Base-by-base conservation (phyloP, 2,329 filamentous ascomycete genomes). In the Pestalotiopsis sp. region DNA sequence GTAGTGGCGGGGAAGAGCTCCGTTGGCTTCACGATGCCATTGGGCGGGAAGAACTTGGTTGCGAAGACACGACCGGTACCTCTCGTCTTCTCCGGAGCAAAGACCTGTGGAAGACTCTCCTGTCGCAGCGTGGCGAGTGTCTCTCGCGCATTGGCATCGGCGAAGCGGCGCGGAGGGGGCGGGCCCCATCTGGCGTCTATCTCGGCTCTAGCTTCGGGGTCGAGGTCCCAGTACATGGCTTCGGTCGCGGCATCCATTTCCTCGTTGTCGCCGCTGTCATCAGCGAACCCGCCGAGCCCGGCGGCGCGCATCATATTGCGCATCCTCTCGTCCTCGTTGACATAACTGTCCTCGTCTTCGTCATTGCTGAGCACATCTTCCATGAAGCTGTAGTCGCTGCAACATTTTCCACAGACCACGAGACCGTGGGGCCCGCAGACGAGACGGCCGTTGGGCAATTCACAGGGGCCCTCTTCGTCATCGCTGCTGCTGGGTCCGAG, bases 301-400 rank as follows among this genome's bases (percentile, higher is more conserved):
- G 31, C 31, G 31, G 31, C 14, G 39, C 39, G 39, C 39, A 45
- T 45, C 39, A 31, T 31, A 31, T 31, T 31, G 31, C 31, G 31
- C 31, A 31, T 31, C 39, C 20, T 13, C 6, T 70, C 64, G 25
- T 72, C 66, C 23, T 64, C 58, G 25, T 72, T 65, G 17, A 72
- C 36, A 52, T 67, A 62, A 1, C 72, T 67, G 20, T 63, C 64
- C 2, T 69, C 65, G 0, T 72, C 71, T 17, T 72, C 68, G 5
- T 73, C 71, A n/a, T 75, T 72, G 45, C 70, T 67, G 7, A 71
- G 49, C 13, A 71, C 67, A 17, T 78, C 74, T 13, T 78, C 71
- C 75, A 78, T 76, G 69, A 78, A 80, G 72, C 74, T 79, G 72
- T 79, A 82, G 69, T 82, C 80, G 3, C 74, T 74, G 38, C 74